Conservation (phyloP, 1,284 basidiomycete species). For the Irpex sp. region DNA sequence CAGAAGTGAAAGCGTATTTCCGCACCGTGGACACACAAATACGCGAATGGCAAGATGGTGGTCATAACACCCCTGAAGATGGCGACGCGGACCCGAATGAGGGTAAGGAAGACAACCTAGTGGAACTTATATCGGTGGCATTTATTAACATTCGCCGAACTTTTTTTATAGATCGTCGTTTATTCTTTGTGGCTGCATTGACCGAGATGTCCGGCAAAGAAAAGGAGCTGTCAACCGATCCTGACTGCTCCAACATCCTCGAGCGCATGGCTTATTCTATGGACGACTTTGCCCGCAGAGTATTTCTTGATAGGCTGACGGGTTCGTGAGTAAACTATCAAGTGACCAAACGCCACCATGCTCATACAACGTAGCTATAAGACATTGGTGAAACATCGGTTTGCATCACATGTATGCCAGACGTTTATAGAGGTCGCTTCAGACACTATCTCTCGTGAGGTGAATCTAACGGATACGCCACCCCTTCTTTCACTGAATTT, state of each 20-base stretch:
- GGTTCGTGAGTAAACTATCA: slow-evolving; percentile 67
- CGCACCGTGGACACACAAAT: slow-evolving; percentile 83
- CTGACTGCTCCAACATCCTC: slow-evolving; percentile 84
- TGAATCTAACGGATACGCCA: slow-evolving; percentile 27
- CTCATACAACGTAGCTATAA: slow-evolving; percentile 48
- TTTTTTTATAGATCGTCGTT: slow-evolving; percentile 57
- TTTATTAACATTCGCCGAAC: neutral
- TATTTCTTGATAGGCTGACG: slow-evolving; percentile 80
- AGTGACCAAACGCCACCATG: neutral
- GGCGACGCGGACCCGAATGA: slow-evolving; percentile 68
- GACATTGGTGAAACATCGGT: slow-evolving; percentile 72
- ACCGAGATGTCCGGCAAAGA: slow-evolving; percentile 85
- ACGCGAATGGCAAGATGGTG: slow-evolving; percentile 74
- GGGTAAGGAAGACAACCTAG: slow-evolving; percentile 39
- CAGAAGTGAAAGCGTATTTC: slow-evolving; percentile 90
- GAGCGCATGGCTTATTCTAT: slow-evolving; percentile 89
- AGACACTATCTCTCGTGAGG: slow-evolving; percentile 83
- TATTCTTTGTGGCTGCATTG: slow-evolving; percentile 84
- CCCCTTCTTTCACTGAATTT: neutral
- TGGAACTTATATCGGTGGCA: neutral
- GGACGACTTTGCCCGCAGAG: slow-evolving; percentile 89
- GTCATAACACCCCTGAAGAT: slow-evolving; percentile 26
- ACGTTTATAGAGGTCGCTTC: slow-evolving; percentile 74
- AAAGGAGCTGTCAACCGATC: slow-evolving; percentile 85
- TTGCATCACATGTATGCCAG: slow-evolving; percentile 91